These are phyloP conservation scores for Volutella citrinella DNA, from an alignment of 2,329 filamentous ascomycete species.

Conservation along the genomic window DNA sequence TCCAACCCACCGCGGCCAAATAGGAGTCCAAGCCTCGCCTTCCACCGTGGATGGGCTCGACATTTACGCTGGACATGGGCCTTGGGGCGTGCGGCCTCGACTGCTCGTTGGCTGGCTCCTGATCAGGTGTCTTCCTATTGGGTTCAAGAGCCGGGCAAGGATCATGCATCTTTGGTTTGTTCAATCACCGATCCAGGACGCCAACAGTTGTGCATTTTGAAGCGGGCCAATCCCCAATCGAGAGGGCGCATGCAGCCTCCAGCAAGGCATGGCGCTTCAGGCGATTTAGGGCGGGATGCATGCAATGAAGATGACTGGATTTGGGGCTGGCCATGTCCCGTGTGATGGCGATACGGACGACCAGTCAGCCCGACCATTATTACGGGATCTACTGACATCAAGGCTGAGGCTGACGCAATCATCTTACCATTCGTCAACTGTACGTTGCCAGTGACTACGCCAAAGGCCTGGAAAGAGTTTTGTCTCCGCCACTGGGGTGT, in stretches of 20 bases:
- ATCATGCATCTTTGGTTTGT: slow-evolving; percentile 24
- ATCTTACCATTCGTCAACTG: slow-evolving; percentile 4
- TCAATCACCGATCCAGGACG: slow-evolving; percentile 25
- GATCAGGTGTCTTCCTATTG: slow-evolving; percentile 16
- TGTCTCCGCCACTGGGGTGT: slow-evolving; percentile 3
- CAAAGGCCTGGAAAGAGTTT: not conserved
- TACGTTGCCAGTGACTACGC: not conserved
- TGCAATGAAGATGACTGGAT: slow-evolving; percentile 6
- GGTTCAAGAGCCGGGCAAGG: slow-evolving; percentile 17
- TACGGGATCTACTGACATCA: too few species aligned
- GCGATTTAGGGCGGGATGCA: slow-evolving; percentile 1
- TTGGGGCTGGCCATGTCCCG: not conserved
- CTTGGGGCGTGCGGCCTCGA: not conserved
- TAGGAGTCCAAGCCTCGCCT: too few species aligned
- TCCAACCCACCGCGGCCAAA: too few species aligned
- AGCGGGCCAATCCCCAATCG: slow-evolving; percentile 18
- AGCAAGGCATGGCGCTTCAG: slow-evolving; percentile 8
- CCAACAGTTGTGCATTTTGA: slow-evolving; percentile 13
- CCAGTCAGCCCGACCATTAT: too few species aligned
- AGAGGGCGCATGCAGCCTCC: slow-evolving; percentile 6
- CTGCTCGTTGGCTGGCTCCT: slow-evolving; percentile 8
- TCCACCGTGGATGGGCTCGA: not conserved
- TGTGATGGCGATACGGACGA: too few species aligned
- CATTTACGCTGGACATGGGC: not conserved
- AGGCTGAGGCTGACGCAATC: too few species aligned